These are phyloP conservation scores for Multifurca ochricompacta DNA, from an alignment of 768 basidiomycete genomes.

Conservation along the genomic window DNA sequence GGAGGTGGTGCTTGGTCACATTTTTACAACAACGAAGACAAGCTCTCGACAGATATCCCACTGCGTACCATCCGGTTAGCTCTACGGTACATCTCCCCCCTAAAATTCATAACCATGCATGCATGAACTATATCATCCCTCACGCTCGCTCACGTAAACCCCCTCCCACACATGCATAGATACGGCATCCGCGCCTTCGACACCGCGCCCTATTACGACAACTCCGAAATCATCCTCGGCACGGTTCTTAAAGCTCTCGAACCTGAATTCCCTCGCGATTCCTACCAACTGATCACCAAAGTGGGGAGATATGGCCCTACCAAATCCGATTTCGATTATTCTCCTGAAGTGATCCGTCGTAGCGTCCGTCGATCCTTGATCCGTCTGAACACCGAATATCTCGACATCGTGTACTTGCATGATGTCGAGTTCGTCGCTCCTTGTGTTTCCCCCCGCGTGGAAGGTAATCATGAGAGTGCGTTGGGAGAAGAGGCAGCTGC, in stretches of 20 bases:
- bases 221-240: conserved; percentile 72
- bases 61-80: conserved; percentile 65
- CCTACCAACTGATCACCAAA: conserved; percentile 80
- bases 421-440: conserved; percentile 75
- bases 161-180: conserved; percentile 31
- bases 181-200: conserved; percentile 81
- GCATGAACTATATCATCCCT: too few species aligned
- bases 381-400: conserved; percentile 65
- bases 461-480: conserved; percentile 51
- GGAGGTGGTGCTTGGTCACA: conserved; percentile 67
- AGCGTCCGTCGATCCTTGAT: conserved; percentile 60
- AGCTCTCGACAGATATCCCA: conserved; percentile 48
- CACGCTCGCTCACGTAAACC: too few species aligned
- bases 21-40: conserved; percentile 55
- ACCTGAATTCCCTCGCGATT: conserved; percentile 65
- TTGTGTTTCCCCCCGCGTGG: conserved; percentile 38
- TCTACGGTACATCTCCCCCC: conserved; percentile 44
- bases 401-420: conserved; percentile 78
- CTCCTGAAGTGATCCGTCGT: conserved; percentile 52
- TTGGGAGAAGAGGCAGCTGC: conserved; percentile 43
- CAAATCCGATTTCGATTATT: conserved; percentile 60
- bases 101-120: too few species aligned
- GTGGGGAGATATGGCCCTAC: conserved; percentile 65
- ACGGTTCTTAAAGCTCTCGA: conserved; percentile 50
- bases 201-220: conserved; percentile 74